Evolutionary conservation across 768 basidiomycete genomes (phyloP), one percentile per base, ranked within the genome.

Genomic region (Lentinula sp.): DNA sequence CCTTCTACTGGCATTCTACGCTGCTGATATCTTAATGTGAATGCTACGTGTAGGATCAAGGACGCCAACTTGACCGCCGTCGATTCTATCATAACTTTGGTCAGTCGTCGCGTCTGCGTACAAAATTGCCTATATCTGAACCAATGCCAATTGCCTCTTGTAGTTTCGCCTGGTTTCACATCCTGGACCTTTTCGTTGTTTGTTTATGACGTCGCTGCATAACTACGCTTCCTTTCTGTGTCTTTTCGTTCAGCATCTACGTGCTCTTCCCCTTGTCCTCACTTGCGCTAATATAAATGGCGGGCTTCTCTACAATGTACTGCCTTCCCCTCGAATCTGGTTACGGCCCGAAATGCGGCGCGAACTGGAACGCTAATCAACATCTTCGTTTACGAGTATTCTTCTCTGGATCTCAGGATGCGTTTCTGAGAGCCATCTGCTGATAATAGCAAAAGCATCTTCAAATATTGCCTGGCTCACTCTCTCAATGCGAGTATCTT

Each of bases 1-100:
- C 73, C 85, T 90, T 0, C 86, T 91, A 1, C 72, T 93, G 16
- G 90, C 87, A 0, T 84, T 95, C 56, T 95, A 92, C 67, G 87
- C 84, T 0, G 77, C 88, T 9, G 93, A 95, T 69, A 72, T 95
- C n/a, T 67, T 88, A 37, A 70, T 93, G 67, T 83, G 93, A 5
- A 73, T 91, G 70, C 69, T 90, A 64, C 78, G 87, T 32, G 84
- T 82, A 80, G 90, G 45, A 81, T 93, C 72, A 91, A 90, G 66
- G 90, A 93, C 53, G 93, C 93, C 0, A 73, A 79, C 0, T 73
- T 93, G 5, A 78, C 82, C 0, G 84, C 89, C 0, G 71, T 85
- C 0, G 85, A 85, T 57, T 72, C 77, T 6, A 78, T 82, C 20
- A 86, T 94, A 84, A 94, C 91, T 0, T 69, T 93, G 32, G 90